Evolutionary conservation across 2,329 filamentous ascomycete species (phyloP).

Genomic region (Magnaporthales sp.): DNA sequence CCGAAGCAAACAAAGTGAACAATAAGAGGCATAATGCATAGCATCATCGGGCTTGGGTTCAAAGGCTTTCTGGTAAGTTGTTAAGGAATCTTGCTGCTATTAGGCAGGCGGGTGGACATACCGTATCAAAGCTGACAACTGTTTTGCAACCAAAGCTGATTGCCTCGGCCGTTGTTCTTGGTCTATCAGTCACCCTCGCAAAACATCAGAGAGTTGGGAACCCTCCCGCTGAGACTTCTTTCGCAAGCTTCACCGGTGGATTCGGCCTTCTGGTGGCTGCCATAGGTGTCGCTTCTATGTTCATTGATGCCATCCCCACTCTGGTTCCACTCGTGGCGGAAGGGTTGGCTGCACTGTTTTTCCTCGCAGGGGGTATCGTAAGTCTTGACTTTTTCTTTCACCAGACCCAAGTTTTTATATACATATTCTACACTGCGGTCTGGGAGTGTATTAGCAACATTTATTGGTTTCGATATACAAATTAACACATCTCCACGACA

Average conservation of each 20-base stretch:
- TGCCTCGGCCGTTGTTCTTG: slow-evolving; percentile 22
- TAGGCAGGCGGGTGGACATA: not conserved
- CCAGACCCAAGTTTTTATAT: not conserved
- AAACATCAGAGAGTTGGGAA: slow-evolving; percentile 19
- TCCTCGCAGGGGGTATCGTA: slow-evolving; percentile 22
- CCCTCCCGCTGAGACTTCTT: slow-evolving; percentile 21
- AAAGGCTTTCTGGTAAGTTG: slow-evolving; percentile 8
- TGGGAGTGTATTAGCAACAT: not conserved
- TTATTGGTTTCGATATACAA: slow-evolving; percentile 1
- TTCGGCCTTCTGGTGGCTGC: slow-evolving; percentile 21
- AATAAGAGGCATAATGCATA: not conserved
- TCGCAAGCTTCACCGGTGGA: slow-evolving; percentile 22
- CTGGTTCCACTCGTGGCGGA: slow-evolving; percentile 17
- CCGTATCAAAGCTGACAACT: not conserved
- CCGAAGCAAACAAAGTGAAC: not conserved
- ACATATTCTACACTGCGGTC: not conserved
- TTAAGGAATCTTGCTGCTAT: not conserved
- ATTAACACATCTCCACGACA: slow-evolving; percentile 8
- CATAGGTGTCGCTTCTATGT: slow-evolving; percentile 17
- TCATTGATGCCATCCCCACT: slow-evolving; percentile 19
- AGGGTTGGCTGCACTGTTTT: slow-evolving; percentile 20
- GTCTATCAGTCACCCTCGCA: slow-evolving; percentile 20
- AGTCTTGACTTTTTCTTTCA: not conserved
- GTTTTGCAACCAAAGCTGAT: slow-evolving; percentile 15
- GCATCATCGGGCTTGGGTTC: slow-evolving; percentile 5